phyloP scores from a whole-genome alignment of 148 eudicot genomes.

The Vaccinium myrtillus region DNA sequence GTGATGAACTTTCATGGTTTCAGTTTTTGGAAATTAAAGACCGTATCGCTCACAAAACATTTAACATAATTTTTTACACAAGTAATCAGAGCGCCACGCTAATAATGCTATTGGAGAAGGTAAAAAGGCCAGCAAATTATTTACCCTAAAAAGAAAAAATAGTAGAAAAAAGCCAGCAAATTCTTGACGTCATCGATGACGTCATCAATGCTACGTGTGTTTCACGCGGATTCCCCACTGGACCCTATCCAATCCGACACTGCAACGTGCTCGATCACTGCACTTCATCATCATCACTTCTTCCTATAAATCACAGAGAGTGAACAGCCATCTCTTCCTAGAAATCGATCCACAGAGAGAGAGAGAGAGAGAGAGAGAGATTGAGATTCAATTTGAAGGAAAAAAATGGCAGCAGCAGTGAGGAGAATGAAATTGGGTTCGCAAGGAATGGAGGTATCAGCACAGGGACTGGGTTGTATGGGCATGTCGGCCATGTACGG shows the following conservation, averaged over 20 bases:
- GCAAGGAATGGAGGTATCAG: not conserved
- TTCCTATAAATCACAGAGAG: not conserved
- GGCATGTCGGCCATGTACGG: not conserved
- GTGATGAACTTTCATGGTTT: no score
- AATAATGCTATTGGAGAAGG: no score
- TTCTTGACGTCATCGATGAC: not conserved
- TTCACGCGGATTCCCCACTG: not conserved
- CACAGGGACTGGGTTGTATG: conserved; percentile 1
- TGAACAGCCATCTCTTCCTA: not conserved
- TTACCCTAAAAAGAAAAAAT: no score
- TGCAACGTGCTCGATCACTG: not conserved
- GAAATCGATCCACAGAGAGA: not conserved
- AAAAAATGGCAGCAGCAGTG: not conserved
- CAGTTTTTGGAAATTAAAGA: no score
- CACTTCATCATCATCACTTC: not conserved
- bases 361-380: no score
- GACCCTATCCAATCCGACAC: not conserved
- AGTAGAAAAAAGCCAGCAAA: no score
- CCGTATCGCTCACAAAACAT: no score
- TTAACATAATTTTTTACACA: no score
- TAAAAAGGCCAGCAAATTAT: no score
- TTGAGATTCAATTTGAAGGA: not conserved
- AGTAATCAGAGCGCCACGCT: no score
- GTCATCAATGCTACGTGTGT: not conserved
- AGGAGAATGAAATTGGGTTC: not conserved